Percentiles rank a stretch among this genome's conserved stretches.
phyloP scores from a whole-genome alignment of 805 yeast genomes.

The Wickerhamomyces chambardii region DNA sequence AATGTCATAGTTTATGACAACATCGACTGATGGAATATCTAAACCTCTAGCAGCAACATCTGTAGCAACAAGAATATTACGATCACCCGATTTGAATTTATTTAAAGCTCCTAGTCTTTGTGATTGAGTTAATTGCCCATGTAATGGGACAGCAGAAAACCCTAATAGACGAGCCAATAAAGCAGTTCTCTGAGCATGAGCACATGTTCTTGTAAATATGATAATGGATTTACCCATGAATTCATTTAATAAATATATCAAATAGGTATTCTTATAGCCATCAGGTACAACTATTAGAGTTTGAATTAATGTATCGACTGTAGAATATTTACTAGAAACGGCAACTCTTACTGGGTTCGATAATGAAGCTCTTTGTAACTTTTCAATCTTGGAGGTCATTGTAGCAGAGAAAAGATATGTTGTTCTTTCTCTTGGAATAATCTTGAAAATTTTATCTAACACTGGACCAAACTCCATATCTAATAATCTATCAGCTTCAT shows the following conservation, averaged over 20 bases:
- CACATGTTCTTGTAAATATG: slow-evolving; percentile 90
- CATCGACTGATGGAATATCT: slow-evolving; percentile 74
- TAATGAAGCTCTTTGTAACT: slow-evolving; percentile 87
- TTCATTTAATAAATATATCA: slow-evolving; percentile 79
- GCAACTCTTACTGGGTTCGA: slow-evolving; percentile 86
- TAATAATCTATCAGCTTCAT: slow-evolving; percentile 92
- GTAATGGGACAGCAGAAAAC: slow-evolving; percentile 85
- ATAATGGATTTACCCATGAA: slow-evolving; percentile 78
- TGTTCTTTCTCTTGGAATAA: slow-evolving; percentile 78
- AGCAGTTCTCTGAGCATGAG: slow-evolving; percentile 89
- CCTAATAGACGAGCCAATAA: slow-evolving; percentile 73
- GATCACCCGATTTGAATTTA: slow-evolving; percentile 65
- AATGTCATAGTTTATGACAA: slow-evolving; percentile 70
- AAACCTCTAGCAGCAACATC: slow-evolving; percentile 88
- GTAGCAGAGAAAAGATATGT: slow-evolving; percentile 94
- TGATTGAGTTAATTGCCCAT: slow-evolving; percentile 84
- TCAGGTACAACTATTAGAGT: slow-evolving; percentile 86
- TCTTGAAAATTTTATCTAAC: slow-evolving; percentile 72
- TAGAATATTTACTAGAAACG: slow-evolving; percentile 80
- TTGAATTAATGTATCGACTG: slow-evolving; percentile 91
- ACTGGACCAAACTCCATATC: slow-evolving; percentile 98
- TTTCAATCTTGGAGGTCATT: slow-evolving; percentile 91
- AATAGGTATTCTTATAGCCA: slow-evolving; percentile 82
- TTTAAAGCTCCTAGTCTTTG: slow-evolving; percentile 79
- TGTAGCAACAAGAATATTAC: slow-evolving; percentile 67